Base-by-base conservation (phyloP, 176 grass and related monocot species). In the Oryza australiensis region DNA sequence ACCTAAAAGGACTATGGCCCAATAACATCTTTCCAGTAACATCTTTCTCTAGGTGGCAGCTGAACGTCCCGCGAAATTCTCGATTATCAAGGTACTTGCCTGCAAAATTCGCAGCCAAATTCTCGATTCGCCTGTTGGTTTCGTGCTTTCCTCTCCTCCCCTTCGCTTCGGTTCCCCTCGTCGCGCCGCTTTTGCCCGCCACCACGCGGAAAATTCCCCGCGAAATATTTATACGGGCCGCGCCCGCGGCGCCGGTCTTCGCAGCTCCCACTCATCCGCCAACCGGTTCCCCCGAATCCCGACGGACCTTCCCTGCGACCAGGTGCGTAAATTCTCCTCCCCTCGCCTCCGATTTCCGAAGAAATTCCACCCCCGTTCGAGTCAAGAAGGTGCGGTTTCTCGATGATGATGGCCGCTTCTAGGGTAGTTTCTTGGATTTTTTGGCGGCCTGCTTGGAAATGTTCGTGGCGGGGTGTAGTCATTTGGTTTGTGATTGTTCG, bases 171-270 rank as follows among this genome's bases (percentile, higher is more conserved):
- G 22, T 66, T 35, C 62, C 4, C 66, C 68, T 41, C 71, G 24
- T 63, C 35, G 29, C 88, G 88, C 83, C 79, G 37, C 41, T 86
- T 86, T 86, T 86, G 35, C 3, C 66, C 68, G 62, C 79, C 68
- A 45, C 79, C 34, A 33, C 84, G 69, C 75, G 80, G 80, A 79
- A 90, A 90, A 83, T 74, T 86, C 38, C 78, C 70, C 13, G 26
- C 5, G 49, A 5, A 68, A 57, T 37, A 67, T 72, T 34, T 72
- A 73, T n/a, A n/a, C 35, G 57, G 22, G 24, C 10, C 30, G 30
- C 30, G 30, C 30, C n/a, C 38, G 38, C 38, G 38, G 38, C 38
- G 38, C 20, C 24, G 20, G 13, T 69, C n/a, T 69, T 55, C 7
- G 71, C 60, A 33, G 34, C 24, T 77, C 72, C 88, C 74, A 48